Evolutionary conservation across 495 filamentous ascomycete species (phyloP).

Genomic region (Pyrenula massariospora): DNA sequence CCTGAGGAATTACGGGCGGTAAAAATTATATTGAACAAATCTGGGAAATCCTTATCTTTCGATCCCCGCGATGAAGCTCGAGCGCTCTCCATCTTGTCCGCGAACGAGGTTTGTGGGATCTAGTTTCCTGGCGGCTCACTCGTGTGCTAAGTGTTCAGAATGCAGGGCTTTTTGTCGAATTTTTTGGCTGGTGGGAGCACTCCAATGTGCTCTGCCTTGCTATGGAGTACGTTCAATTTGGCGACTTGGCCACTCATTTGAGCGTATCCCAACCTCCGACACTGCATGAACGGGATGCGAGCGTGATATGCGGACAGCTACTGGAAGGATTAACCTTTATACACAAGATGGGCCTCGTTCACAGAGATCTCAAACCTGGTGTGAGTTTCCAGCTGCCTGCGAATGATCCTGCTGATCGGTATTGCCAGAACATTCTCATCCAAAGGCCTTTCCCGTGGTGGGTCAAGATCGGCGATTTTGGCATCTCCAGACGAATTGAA

Average conservation of each 20-base stretch:
- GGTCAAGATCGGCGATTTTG: conserved; percentile 43
- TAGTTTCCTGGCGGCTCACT: neutral
- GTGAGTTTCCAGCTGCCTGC: conserved; percentile 1
- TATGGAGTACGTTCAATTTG: conserved; percentile 20
- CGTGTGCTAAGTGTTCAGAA: neutral
- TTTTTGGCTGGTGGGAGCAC: conserved; percentile 8
- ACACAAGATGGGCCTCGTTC: conserved; percentile 13
- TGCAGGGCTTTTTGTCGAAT: neutral
- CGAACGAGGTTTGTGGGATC: neutral
- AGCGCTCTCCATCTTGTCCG: neutral
- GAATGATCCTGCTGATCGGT: neutral
- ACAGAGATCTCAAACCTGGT: conserved; percentile 17
- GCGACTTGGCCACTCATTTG: conserved; percentile 5
- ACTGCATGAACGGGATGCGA: conserved; percentile 9
- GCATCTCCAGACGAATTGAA: conserved; percentile 27
- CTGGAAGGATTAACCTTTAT: conserved; percentile 15
- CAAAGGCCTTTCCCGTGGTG: conserved; percentile 16
- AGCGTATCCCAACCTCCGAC: neutral
- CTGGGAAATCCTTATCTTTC: neutral
- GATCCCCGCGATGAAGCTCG: neutral
- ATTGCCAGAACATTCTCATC: conserved; percentile 21
- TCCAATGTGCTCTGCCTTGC: conserved; percentile 6
- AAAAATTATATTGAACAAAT: neutral
- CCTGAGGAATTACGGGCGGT: neutral
- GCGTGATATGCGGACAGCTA: conserved; percentile 10